Percentiles rank a stretch among this genome's conserved stretches.
Evolutionary conservation across 2,329 filamentous ascomycete species (phyloP).

Genomic region (Berkeleyomyces basicola): DNA sequence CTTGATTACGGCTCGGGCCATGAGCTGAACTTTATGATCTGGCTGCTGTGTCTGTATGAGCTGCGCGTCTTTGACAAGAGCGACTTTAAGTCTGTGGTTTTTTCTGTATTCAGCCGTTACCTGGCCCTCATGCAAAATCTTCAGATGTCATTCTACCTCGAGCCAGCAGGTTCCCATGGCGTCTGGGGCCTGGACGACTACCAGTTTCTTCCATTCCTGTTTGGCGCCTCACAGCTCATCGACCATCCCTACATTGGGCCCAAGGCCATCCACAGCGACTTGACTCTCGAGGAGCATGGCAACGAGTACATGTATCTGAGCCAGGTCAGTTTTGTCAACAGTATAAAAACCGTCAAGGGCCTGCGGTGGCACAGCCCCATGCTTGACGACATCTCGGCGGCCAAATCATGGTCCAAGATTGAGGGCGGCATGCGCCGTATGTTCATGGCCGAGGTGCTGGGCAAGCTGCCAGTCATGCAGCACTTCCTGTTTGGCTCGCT

Average conservation of each 20-base stretch:
- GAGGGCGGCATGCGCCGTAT: slow-evolving; percentile 92
- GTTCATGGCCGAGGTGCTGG: slow-evolving; percentile 84
- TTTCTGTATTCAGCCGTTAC: slow-evolving; percentile 69
- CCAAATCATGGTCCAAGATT: slow-evolving; percentile 81
- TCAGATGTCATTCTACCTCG: slow-evolving; percentile 87
- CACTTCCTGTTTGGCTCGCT: slow-evolving; percentile 89
- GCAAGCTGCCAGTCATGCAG: slow-evolving; percentile 94
- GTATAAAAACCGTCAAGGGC: slow-evolving; percentile 88
- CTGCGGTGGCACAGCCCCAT: slow-evolving; percentile 94
- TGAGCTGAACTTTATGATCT: slow-evolving; percentile 92
- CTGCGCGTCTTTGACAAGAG: slow-evolving; percentile 43
- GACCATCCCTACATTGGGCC: slow-evolving; percentile 69
- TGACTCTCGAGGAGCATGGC: slow-evolving; percentile 73
- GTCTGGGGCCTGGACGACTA: slow-evolving; percentile 98
- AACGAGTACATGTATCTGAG: slow-evolving; percentile 78
- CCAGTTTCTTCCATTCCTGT: slow-evolving; percentile 89
- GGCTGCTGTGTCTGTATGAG: slow-evolving; percentile 86
- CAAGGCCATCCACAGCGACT: slow-evolving; percentile 69
- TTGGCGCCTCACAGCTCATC: slow-evolving; percentile 78
- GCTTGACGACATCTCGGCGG: slow-evolving; percentile 90
- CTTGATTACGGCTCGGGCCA: slow-evolving; percentile 97
- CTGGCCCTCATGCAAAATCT: slow-evolving; percentile 72
- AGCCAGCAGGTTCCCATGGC: slow-evolving; percentile 90
- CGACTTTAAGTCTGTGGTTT: slow-evolving; percentile 59
- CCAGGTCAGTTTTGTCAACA: slow-evolving; percentile 87